Evolutionary conservation across 139 green algal species (phyloP).

Genomic region (Haematococcus lacustris): DNA sequence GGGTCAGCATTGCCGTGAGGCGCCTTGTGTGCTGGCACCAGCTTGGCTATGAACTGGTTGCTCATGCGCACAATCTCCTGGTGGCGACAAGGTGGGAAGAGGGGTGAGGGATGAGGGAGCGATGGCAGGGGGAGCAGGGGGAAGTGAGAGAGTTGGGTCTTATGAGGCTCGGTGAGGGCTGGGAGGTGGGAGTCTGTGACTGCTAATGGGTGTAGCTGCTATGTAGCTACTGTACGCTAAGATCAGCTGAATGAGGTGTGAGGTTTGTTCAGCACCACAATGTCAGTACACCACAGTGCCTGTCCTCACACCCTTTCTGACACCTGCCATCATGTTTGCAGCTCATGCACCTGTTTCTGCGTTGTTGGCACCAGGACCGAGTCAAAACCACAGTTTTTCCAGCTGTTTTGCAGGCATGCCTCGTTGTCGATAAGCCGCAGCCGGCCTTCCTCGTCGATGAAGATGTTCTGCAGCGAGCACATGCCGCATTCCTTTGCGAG

Average conservation of each 20-base stretch:
- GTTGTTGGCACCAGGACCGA: constrained; percentile 32
- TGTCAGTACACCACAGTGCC: background rate
- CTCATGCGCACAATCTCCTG: constrained; percentile 24
- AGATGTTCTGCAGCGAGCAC: constrained; percentile 31
- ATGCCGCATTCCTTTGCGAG: too few species aligned
- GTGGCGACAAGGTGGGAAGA: too few species aligned
- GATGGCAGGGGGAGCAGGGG: background rate
- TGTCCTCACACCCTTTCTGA: background rate
- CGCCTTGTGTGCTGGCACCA: constrained; percentile 1
- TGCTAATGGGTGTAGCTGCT: too few species aligned
- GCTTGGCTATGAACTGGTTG: constrained; percentile 25
- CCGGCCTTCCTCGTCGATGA: constrained; percentile 32
- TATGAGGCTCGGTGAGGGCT: background rate
- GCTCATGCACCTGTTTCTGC: constrained; percentile 15
- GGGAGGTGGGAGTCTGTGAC: too few species aligned
- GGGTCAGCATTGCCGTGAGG: constrained; percentile 1
- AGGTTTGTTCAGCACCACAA: background rate
- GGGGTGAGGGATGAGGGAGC: too few species aligned
- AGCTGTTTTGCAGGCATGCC: constrained; percentile 26
- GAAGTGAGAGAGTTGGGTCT: background rate
- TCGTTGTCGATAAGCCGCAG: constrained; percentile 53
- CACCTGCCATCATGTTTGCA: background rate
- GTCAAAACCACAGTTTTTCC: constrained; percentile 35
- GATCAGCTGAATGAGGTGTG: too few species aligned
- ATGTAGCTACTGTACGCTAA: too few species aligned